Conservation (phyloP, 805 yeast genomes). For the Teunomyces atbi region DNA sequence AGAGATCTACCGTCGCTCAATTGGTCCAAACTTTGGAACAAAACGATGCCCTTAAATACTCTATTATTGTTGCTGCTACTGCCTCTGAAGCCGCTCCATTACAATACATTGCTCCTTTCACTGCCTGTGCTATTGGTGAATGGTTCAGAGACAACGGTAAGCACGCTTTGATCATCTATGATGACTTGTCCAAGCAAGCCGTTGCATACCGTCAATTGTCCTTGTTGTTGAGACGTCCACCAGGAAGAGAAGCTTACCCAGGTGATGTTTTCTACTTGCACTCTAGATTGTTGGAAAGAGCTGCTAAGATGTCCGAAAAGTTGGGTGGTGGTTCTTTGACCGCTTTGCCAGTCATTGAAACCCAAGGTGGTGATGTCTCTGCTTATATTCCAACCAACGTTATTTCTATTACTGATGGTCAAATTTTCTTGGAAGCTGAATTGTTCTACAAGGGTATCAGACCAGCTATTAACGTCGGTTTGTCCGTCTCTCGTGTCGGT, state of each 20-base stretch:
- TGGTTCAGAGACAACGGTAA: slow-evolving; percentile 99
- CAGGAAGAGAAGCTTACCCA: slow-evolving; percentile 96
- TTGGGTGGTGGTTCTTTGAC: slow-evolving; percentile 93
- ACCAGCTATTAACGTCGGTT: slow-evolving; percentile 99
- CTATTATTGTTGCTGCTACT: slow-evolving; percentile 98
- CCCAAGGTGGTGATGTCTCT: slow-evolving; percentile 99
- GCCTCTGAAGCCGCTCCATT: slow-evolving; percentile 99
- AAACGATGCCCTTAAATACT: slow-evolving; percentile 95
- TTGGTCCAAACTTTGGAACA: slow-evolving; percentile 98
- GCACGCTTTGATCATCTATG: slow-evolving; percentile 96
- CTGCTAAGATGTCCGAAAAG: slow-evolving; percentile 91
- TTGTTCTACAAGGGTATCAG: slow-evolving; percentile 99
- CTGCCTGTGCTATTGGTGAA: slow-evolving; percentile 99
- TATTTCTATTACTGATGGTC: slow-evolving; percentile 96
- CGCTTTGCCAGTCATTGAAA: slow-evolving; percentile 94
- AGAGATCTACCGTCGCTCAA: slow-evolving; percentile 99
- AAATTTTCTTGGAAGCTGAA: slow-evolving; percentile 98
- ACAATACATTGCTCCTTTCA: slow-evolving; percentile 99
- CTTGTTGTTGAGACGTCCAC: slow-evolving; percentile 93
- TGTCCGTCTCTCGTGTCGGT: slow-evolving; percentile 99
- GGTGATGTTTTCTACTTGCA: slow-evolving; percentile 96
- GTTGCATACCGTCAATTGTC: slow-evolving; percentile 99
- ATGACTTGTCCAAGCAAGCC: slow-evolving; percentile 98
- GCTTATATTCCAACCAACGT: slow-evolving; percentile 98
- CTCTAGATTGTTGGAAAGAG: slow-evolving; percentile 94